These are phyloP conservation scores for Didymella exigua DNA, from an alignment of 2,329 filamentous ascomycete species.

Conservation along the genomic window DNA sequence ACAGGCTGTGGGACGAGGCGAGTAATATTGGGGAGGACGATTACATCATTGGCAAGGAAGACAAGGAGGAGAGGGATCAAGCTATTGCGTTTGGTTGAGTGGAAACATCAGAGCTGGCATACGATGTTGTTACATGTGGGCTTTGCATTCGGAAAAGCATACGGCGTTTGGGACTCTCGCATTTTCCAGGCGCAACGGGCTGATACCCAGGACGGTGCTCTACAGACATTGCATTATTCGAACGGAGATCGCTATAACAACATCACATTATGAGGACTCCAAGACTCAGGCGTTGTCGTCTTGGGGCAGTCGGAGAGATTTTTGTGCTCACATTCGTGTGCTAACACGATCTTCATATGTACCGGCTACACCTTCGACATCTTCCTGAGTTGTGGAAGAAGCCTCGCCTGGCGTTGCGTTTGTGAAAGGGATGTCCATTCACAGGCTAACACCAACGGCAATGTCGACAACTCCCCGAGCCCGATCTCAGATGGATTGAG, in stretches of 20 bases:
- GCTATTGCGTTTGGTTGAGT: slow-evolving; percentile 50
- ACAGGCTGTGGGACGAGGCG: slow-evolving; percentile 82
- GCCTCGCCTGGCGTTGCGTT: not conserved
- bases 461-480: not conserved
- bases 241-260: not conserved
- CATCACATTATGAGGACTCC: not conserved
- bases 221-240: not conserved
- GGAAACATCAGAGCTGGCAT: not conserved
- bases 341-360: too few species aligned
- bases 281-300: too few species aligned
- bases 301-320: too few species aligned
- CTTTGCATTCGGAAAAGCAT: not conserved
- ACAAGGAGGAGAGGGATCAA: slow-evolving; percentile 62
- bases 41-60: slow-evolving; percentile 75
- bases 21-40: slow-evolving; percentile 91
- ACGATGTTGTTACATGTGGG: not conserved
- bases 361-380: too few species aligned
- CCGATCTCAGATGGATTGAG: too few species aligned
- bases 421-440: not conserved
- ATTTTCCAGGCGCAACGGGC: slow-evolving; percentile 17
- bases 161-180: slow-evolving; percentile 2
- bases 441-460: not conserved
- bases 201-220: slow-evolving; percentile 36
- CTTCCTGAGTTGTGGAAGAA: too few species aligned
- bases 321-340: too few species aligned